Evolutionary conservation across 139 green algal genomes (phyloP), one percentile per base, ranked within the genome.

Genomic region (Haematococcus lacustris): DNA sequence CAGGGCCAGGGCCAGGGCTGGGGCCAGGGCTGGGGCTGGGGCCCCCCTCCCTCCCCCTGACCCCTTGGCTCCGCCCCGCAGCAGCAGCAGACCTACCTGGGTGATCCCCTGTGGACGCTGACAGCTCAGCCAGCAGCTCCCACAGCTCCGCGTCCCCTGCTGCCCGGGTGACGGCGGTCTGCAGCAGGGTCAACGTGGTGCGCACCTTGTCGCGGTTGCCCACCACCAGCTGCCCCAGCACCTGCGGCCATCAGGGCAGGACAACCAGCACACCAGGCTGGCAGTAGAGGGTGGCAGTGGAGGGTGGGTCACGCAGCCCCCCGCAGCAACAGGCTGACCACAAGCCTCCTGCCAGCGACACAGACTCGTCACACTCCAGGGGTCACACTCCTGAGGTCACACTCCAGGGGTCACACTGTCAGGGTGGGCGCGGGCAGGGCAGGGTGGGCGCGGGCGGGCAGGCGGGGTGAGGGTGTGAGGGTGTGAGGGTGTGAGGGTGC

Each of bases 121-220:
- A 77, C 74, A 97, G 70, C 68, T 97, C 91, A 1, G 83, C 91
- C 68, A 96, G 80, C 83, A 91, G 78, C 81, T 94, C 87, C 91
- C 88, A 94, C 32, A 97, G 71, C 9, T 86, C 78, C 0, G 72
- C 51, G 33, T 88, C 81, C 9, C 76, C 62, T 3, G 73, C 60
- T 30, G 74, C 60, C 41, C 74, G 63, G 35, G 66, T 9, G 1
- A 78, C 79, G 7, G 92, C 89, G 7, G 80, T 70, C 61, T 76
- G 78, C 51, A 96, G 84, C 30, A 62, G 50, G 25, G 13, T 37
- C 33, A 74, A 40, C 59, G 43, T 66, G 40, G 66, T 64, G 7
- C 40, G n/a, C 25, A 74, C 68, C 68, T 79, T 79, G 28, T 9
- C 28, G 25, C n/a, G 57, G 68, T 79, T 68, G 60, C 63, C 67